Conservation (phyloP, 495 filamentous ascomycete genomes). For the Daldinia decipiens region DNA sequence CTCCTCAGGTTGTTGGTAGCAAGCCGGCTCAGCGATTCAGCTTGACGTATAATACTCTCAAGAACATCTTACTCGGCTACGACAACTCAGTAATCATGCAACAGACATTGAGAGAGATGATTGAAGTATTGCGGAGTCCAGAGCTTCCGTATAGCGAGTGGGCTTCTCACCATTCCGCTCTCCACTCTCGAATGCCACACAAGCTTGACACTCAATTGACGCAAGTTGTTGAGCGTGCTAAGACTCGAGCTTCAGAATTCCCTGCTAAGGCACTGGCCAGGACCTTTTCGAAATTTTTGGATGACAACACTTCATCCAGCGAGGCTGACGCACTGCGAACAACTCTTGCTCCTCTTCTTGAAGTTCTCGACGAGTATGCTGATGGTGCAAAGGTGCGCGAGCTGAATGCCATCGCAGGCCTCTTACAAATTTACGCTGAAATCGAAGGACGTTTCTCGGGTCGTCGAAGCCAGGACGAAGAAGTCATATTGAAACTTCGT, state of each 20-base stretch:
- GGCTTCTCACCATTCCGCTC: conserved; percentile 91
- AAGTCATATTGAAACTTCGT: conserved; percentile 91
- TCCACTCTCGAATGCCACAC: conserved; percentile 95
- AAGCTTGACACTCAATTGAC: conserved; percentile 85
- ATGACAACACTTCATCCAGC: conserved; percentile 77
- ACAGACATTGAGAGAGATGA: conserved; percentile 84
- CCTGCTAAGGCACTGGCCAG: conserved; percentile 88
- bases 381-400: conserved; percentile 94
- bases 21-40: conserved; percentile 92
- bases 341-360: conserved; percentile 78
- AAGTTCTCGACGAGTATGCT: conserved; percentile 82
- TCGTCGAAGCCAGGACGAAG: conserved; percentile 86
- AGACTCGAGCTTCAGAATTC: conserved; percentile 82
- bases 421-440: conserved; percentile 81
- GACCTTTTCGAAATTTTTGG: conserved; percentile 85
- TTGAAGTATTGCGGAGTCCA: conserved; percentile 86
- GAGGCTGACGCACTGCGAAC: conserved; percentile 74
- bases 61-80: conserved; percentile 91
- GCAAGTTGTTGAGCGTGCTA: conserved; percentile 84
- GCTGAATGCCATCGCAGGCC: conserved; percentile 78
- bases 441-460: conserved; percentile 89
- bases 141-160: conserved; percentile 97
- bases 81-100: conserved; percentile 99
- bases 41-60: conserved; percentile 77
- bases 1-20: conserved; percentile 84